Evolutionary conservation across 1,284 basidiomycete genomes (phyloP), one percentile per base, ranked within the genome.

Genomic region (Trametes sp.): DNA sequence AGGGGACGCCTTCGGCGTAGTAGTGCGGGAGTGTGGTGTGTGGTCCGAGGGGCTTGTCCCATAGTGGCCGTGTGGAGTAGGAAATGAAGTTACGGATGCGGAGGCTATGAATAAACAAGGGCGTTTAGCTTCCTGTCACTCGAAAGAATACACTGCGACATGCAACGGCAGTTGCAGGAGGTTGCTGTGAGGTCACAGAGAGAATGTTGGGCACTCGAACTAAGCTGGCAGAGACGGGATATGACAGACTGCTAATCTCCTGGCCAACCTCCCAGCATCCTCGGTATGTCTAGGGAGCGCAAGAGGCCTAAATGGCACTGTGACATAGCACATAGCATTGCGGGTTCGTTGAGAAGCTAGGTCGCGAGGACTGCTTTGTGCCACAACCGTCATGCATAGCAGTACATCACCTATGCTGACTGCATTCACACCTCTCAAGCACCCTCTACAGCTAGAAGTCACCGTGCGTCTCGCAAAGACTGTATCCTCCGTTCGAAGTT

Each of bases 51-150:
- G 80, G 80, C 5, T 71, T 74, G 70, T 90, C 88, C 88, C 88
- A 90, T 41, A 90, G 74, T 6, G 88, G 88, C 26, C 87, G 78
- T 4, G 87, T 86, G 11, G 84, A 82, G 71, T 87, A 88, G 4
- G 85, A 86, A 23, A 87, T 67, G n/a, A 79, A 73, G 69, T 85
- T 85, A 65, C 71, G 70, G 56, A 80, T 72, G 64, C 84, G 82
- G 10, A 65, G 59, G 50, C 66, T 68, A 24, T 5, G 19, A 19
- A 41, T 41, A 28, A 14, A 10, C 28, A n/a, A n/a, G n/a, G 24
- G 6, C 6, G 11, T 26, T 46, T 26, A 26, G 24, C 45, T 28
- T 26, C 24, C 10, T 1, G 4, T 28, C 13, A 19, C n/a, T n/a
- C 8, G 36, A 38, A 16, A 16, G n/a, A 19, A 19, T 3, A 41